Percentiles rank a stretch among this genome's conserved stretches.
phyloP scores from a whole-genome alignment of 768 basidiomycete genomes.

The Lentinula edodes region DNA sequence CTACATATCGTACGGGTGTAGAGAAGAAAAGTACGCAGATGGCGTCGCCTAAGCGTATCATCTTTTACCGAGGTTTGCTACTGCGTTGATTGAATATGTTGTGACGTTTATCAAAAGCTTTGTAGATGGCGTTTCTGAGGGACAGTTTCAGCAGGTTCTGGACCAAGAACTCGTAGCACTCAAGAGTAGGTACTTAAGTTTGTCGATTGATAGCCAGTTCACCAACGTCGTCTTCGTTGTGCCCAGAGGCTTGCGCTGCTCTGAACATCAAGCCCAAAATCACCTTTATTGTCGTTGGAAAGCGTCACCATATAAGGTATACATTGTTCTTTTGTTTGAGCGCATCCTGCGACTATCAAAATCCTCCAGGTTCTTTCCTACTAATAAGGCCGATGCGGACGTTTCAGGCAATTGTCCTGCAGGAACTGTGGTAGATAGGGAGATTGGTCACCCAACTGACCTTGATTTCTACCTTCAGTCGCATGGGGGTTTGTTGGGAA shows the following conservation, averaged over 20 bases:
- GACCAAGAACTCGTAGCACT: slow-evolving; percentile 55
- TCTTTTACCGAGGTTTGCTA: slow-evolving; percentile 65
- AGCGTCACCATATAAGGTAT: slow-evolving; percentile 62
- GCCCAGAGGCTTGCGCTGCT: slow-evolving; percentile 55
- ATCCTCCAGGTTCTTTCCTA: slow-evolving; percentile 44
- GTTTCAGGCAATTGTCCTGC: slow-evolving; percentile 46
- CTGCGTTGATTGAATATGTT: too few species aligned
- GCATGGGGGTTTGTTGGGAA: slow-evolving; percentile 53
- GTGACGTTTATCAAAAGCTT: too few species aligned
- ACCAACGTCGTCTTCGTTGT: slow-evolving; percentile 4
- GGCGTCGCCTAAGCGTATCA: slow-evolving; percentile 56
- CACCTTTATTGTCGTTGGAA: slow-evolving; percentile 77
- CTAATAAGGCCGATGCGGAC: slow-evolving; percentile 30
- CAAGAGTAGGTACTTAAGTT: slow-evolving; percentile 34
- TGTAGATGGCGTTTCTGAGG: slow-evolving; percentile 50
- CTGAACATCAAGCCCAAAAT: slow-evolving; percentile 58
- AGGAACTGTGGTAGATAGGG: slow-evolving; percentile 53
- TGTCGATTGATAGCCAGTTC: background rate
- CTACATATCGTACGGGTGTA: slow-evolving; percentile 44
- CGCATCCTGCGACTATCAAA: background rate
- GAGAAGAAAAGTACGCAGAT: slow-evolving; percentile 44
- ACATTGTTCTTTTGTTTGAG: background rate
- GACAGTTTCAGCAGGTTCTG: slow-evolving; percentile 48
- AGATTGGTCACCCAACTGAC: slow-evolving; percentile 47
- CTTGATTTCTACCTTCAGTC: slow-evolving; percentile 55